Base-by-base conservation (phyloP, 805 yeast genomes). In the Saturnispora mendoncae region DNA sequence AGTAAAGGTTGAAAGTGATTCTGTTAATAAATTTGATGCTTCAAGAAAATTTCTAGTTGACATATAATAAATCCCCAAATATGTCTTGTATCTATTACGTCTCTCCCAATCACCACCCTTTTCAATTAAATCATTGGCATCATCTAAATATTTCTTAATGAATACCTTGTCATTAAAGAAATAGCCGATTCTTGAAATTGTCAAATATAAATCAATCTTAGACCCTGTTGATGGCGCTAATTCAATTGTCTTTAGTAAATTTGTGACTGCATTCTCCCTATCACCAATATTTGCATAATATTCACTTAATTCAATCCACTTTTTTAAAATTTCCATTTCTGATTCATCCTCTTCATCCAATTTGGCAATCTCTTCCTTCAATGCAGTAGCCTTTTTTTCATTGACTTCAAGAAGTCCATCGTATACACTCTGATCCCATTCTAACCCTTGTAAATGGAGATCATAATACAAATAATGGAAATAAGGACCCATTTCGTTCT, bases 81-180 rank as follows among this genome's bases (percentile, higher is more conserved):
- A 92, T 5, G 97, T 84, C 67, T 92, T 92, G 69, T 76, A 86
- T 51, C 96, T 69, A 66, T 92, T 92, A 56, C 95, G 79, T 63
- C 98, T 84, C 65, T 92, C 98, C 98, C 98, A 92, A 61, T 92
- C 98, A 47, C 98, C 98, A 42, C 97, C 98, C 55, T 86, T 84
- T 54, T 90, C 97, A 54, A 92, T 86, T 58, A 85, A 71, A 19
- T 66, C 56, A 55, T 82, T 78, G 15, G 81, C 78, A 51, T 78
- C 78, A 42, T 81, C 90, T 49, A 92, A 71, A 55, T 80, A 80
- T 52, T 77, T 76, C 45, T 79, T 73, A 34, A 83, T 80, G 49
- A 75, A 76, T 5, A 66, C 61, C 56, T 78, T 78, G 63, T 92
- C 95, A 55, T 80, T 79, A 61, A 73, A 90, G 60, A 92, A 87